Evolutionary conservation across 1,284 basidiomycete genomes (phyloP), one percentile per base, ranked within the genome.

Genomic region (Ganoderma resinaceum): DNA sequence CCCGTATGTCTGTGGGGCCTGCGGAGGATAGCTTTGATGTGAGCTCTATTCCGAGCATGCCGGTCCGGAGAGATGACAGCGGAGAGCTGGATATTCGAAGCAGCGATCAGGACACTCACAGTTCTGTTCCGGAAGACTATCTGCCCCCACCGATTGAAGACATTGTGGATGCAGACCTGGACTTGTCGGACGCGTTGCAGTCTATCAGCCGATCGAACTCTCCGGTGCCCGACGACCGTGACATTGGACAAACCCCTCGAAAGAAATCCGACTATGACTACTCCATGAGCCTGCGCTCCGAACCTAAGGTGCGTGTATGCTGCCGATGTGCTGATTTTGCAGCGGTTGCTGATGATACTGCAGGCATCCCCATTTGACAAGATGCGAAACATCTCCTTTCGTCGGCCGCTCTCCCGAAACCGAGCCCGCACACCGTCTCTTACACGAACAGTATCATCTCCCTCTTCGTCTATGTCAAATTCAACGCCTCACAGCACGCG

Each of bases 331-430:
- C 14, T 37, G 7, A 16, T 35, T 20, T 35, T 16, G 20, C 3
- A 1, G 9, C 4, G 37, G 14, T 18, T 6, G 58, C 60, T 55
- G 38, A 61, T 20, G n/a, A 42, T 63, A 46, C 26, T n/a, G 26
- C 65, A 92, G 91, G 80, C 84, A 14, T 91, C 91, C 16, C 89
- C 91, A 2, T 85, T 86, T 57, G 86, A 91, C 74, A 91, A 87
- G 73, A 86, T 87, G 78, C 88, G 89, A 4, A 89, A 93, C 73
- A 86, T 92, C 40, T 85, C 86, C 9, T 73, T 90, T 63, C 85
- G 90, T 33, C 84, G 83, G 66, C 84, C 87, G 11, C 77, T 86
- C 26, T 78, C 84, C 20, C 85, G 89, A 29, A 84, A 55, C 20
- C 52, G 52, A 20, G 52, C 84, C 31, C 87, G 91, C n/a, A 93